phyloP scores from a whole-genome alignment of 2,329 filamentous ascomycete species.

The Neoarthrinium moseri region DNA sequence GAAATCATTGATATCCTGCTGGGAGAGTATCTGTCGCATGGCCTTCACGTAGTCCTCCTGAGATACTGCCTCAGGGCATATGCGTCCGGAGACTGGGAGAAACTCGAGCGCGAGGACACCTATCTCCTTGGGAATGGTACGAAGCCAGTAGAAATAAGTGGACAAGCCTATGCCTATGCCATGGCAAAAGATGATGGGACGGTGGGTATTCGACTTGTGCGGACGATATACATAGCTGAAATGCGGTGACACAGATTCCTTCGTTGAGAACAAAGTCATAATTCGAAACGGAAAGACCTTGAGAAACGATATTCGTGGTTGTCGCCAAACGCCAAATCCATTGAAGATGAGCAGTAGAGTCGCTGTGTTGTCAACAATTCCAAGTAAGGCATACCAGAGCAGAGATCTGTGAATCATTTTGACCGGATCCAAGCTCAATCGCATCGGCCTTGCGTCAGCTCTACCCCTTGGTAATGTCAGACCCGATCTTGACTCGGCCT shows the following conservation, averaged over 20 bases:
- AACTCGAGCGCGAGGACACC: conserved; percentile 12
- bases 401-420: conserved; percentile 13
- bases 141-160: conserved; percentile 9
- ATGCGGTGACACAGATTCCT: conserved; percentile 5
- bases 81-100: conserved; percentile 9
- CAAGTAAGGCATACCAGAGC: conserved; percentile 13
- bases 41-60: conserved; percentile 14
- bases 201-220: conserved; percentile 9
- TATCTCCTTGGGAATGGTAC: conserved; percentile 12
- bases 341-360: conserved; percentile 2
- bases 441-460: conserved; percentile 14
- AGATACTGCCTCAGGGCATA: conserved; percentile 11
- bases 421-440: conserved; percentile 16
- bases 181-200: conserved; percentile 13
- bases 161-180: conserved; percentile 12
- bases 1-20: conserved; percentile 11
- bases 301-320: conserved; percentile 16
- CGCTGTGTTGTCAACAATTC: conserved; percentile 9
- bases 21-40: conserved; percentile 14
- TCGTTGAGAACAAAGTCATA: conserved; percentile 6
- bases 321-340: conserved; percentile 19
- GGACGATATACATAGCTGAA: conserved; percentile 12
- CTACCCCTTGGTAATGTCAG: conserved; percentile 10
- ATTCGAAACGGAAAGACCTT: conserved; percentile 17
- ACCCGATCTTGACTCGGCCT: conserved; percentile 6